Evolutionary conservation across 257 asterid genomes (phyloP), one percentile per base, ranked within the genome.

Genomic region (Salvia miltiorrhiza): DNA sequence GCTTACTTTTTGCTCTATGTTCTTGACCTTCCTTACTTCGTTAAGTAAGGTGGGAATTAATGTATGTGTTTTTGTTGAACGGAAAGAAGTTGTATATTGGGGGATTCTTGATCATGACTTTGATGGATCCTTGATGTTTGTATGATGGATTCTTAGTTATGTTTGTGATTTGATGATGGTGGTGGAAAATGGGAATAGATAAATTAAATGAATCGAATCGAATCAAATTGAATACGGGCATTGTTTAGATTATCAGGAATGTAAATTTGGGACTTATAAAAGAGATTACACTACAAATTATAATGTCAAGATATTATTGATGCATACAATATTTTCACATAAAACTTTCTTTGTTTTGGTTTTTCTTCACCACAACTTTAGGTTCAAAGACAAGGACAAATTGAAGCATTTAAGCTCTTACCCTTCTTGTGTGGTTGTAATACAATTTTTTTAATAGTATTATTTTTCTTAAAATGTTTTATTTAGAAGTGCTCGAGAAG

Each of bases 1-100:
- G 97, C 98, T 60, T 93, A 90, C 50, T 92, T 86, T 66, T 85
- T 92, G 52, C 96, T 92, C 56, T 90, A 90, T 67, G 95, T 84
- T 17, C 87, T 92, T 69, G 83, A 92, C 73, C 97, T 92, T 77
- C 98, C 98, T 66, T 92, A 92, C 91, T 90, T 57, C 57, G 84
- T 90, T 3, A 90, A 90, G 82, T 90, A 79, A 63, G 70, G 65
- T 21, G 23, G 13, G 35, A 30, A 30, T 30, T 3, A 17, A 4
- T 59, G 30, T 17, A 9, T 35, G 26, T 21, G 9, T 14, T 60
- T 11, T 65, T 23, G 3, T 40, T 67, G 24, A 67, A 12, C 14
- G 35, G 23, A 55, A 55, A n/a, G 3, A 37, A 60, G 66, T 11
- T 69, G 74, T 57, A 43, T 57, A 69, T 57, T 44, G 48, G 37